Evolutionary conservation across 768 basidiomycete genomes (phyloP).

Genomic region (Russula abietina): DNA sequence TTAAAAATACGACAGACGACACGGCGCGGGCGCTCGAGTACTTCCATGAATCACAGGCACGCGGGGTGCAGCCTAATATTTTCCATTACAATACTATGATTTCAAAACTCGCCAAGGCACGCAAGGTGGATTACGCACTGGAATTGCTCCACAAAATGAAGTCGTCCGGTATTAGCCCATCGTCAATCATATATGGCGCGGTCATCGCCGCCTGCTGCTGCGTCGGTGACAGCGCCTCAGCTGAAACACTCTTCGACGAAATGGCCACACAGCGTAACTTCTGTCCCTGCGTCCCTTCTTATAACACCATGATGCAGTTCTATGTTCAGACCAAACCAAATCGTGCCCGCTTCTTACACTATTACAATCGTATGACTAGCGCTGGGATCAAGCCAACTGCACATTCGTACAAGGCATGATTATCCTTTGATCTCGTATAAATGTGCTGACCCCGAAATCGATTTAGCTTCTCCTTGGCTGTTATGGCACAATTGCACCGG

Average conservation of each 20-base stretch:
- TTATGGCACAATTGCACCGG: conserved; percentile 79
- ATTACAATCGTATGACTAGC: conserved; percentile 57
- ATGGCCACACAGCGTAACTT: conserved; percentile 72
- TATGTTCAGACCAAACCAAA: conserved; percentile 89
- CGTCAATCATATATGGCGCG: conserved; percentile 91
- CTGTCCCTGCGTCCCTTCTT: conserved; percentile 87
- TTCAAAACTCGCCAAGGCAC: conserved; percentile 88
- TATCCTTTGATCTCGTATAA: not conserved
- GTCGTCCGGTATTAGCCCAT: conserved; percentile 50
- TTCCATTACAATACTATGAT: conserved; percentile 98
- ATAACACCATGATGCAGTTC: conserved; percentile 98
- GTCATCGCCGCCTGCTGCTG: conserved; percentile 91
- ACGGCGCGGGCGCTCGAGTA: conserved; percentile 79
- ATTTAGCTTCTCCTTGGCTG: conserved; percentile 78
- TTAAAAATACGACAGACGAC: conserved; percentile 95
- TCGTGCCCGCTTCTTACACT: conserved; percentile 67
- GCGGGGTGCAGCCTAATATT: conserved; percentile 68
- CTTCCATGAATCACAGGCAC: conserved; percentile 68
- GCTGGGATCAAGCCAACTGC: conserved; percentile 68
- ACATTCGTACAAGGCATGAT: conserved; percentile 86
- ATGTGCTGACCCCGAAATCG: conserved; percentile 11
- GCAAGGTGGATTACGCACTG: conserved; percentile 86
- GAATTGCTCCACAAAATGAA: conserved; percentile 89
- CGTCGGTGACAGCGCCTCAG: conserved; percentile 80
- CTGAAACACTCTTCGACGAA: conserved; percentile 78